Conservation (phyloP, 1,284 basidiomycete genomes). For the Coniferiporia weirii region DNA sequence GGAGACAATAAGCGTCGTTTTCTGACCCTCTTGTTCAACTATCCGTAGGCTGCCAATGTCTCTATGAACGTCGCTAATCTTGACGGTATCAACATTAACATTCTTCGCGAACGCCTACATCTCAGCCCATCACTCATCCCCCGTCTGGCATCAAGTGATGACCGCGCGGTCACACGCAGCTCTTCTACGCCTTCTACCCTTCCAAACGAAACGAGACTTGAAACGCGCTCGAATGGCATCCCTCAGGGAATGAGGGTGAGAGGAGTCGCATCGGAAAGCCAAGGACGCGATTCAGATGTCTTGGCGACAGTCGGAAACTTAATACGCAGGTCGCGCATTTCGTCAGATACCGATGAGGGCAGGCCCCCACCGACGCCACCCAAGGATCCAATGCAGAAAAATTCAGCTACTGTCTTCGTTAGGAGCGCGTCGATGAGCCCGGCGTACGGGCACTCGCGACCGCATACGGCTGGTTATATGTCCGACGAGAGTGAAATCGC, state of each 20-base stretch:
- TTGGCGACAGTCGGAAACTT: background rate
- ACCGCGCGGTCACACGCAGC: conserved; percentile 6
- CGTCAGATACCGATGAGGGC: conserved; percentile 18
- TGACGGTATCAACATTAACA: conserved; percentile 1
- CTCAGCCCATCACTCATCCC: conserved; percentile 16
- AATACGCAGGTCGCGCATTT: conserved; percentile 8
- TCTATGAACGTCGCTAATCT: conserved; percentile 14
- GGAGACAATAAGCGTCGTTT: background rate
- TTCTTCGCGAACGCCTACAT: conserved; percentile 14
- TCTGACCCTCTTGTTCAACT: conserved; percentile 1
- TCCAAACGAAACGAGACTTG: background rate
- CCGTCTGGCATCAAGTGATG: conserved; percentile 4
- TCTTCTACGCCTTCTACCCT: conserved; percentile 6
- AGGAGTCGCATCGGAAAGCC: conserved; percentile 2
- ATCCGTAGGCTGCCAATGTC: conserved; percentile 11
- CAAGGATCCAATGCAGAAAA: conserved; percentile 20
- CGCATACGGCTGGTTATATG: background rate
- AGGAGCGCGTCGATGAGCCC: conserved; percentile 9
- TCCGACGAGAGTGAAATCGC: conserved; percentile 15
- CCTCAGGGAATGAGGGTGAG: conserved; percentile 2
- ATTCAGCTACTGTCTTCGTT: conserved; percentile 10
- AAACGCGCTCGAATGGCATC: background rate
- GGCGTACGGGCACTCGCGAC: background rate
- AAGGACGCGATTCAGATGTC: background rate
- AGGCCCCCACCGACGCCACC: conserved; percentile 32